A percentile compares a stretch with the other conserved stretches of the same genome.
phyloP scores from a whole-genome alignment of 768 basidiomycete genomes.

The Peribolospora baueri region DNA sequence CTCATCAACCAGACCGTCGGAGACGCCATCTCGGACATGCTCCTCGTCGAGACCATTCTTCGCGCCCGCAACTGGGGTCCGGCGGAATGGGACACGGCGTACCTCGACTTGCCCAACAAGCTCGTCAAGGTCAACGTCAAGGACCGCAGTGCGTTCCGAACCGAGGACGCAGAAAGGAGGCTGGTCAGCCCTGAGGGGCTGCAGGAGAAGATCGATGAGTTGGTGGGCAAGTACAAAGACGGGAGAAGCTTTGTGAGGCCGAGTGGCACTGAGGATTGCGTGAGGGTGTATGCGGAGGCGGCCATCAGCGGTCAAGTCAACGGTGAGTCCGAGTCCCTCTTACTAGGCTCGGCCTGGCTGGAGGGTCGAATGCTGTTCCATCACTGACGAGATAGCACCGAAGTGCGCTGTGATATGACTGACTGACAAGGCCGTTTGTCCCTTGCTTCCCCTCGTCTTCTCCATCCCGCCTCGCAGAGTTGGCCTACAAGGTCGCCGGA shows the following conservation, averaged over 20 bases:
- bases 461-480: too few relatives aligned
- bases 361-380: too few relatives aligned
- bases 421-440: neutral
- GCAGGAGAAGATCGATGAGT: constrained; percentile 57
- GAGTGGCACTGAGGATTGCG: constrained; percentile 94
- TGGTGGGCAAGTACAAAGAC: constrained; percentile 48
- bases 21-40: constrained; percentile 84
- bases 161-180: constrained; percentile 77
- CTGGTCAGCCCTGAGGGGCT: constrained; percentile 55
- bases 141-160: constrained; percentile 52
- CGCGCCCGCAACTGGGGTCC: constrained; percentile 58
- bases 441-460: neutral
- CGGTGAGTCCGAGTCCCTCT: constrained; percentile 30
- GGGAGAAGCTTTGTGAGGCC: constrained; percentile 87
- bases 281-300: constrained; percentile 91
- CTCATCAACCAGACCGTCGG: constrained; percentile 97
- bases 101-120: constrained; percentile 79
- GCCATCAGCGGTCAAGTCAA: constrained; percentile 46
- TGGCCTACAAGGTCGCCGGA: too few relatives aligned
- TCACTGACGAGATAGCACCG: too few relatives aligned
- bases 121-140: constrained; percentile 75
- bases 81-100: constrained; percentile 69
- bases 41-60: constrained; percentile 79
- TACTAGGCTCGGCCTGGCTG: neutral
- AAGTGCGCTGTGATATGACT: too few relatives aligned